Base-by-base conservation (phyloP, 192 early-diverging fungal species). In the Lobosporangium transversale region DNA sequence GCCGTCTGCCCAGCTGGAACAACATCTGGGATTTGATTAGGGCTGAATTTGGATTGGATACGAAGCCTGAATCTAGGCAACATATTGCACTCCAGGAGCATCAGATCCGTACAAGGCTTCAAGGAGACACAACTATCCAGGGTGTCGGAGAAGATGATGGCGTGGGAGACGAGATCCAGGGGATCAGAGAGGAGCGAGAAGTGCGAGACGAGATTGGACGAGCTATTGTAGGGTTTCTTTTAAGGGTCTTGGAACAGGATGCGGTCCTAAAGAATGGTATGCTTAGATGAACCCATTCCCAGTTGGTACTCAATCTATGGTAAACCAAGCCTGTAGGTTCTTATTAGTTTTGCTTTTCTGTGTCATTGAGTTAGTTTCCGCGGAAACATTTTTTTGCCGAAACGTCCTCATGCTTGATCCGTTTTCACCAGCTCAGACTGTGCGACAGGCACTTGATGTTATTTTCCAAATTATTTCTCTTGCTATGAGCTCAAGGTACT, bases 11-110 rank as follows among this genome's bases (percentile, higher is more conserved):
- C 14, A 62, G 59, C 26, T 76, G 73, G 73, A 76, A 55, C 29
- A 55, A 50, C 43, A 49, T 66, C 5, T 76, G 73, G 73, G 73
- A 76, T 61, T 30, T 76, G 4, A 62, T 76, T 8, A 62, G 51
- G 29, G 53, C 64, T 2, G 58, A 66, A 15, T 45, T 76, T 24
- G 73, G 73, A 0, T 21, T 76, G 49, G 73, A 76, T n/a, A 62
- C 58, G 15, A 47, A 36, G 35, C 53, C 58, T 6, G 73, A 76
- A 9, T 57, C 73, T 14, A 62, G 27, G 31, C 73, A 76, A 20
- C 64, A 76, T 58, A 67, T 62, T 9, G 44, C 64, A 0, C 27
- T 62, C 10, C 73, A 76, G 30, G 64, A 76, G 33, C 35, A 44
- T 24, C 58, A 66, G 45, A 76, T 76, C 35, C 62, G 56, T 5